phyloP scores from a whole-genome alignment of 2,329 filamentous ascomycete species.

The Penicillium sp. region DNA sequence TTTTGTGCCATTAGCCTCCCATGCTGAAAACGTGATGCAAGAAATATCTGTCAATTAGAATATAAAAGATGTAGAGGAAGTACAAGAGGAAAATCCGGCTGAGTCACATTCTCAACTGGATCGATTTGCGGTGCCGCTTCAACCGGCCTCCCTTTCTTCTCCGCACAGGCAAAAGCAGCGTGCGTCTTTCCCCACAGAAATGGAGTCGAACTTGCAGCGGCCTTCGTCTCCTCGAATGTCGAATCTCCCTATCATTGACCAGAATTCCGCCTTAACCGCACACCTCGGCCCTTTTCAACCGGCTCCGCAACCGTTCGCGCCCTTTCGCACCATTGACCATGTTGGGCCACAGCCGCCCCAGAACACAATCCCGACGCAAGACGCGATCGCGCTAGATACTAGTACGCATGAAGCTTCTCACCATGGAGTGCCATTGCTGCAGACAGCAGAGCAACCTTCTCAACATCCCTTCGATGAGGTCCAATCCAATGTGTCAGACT shows the following conservation, averaged over 20 bases:
- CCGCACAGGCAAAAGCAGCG: slow-evolving; percentile 29
- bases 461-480: slow-evolving; percentile 15
- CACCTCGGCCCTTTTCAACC: slow-evolving; percentile 19
- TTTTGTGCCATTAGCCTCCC: too few species aligned
- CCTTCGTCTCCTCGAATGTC: slow-evolving; percentile 14
- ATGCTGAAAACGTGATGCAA: too few species aligned
- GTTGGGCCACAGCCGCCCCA: slow-evolving; percentile 18
- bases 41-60: too few species aligned
- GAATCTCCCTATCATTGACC: slow-evolving; percentile 20
- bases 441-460: slow-evolving; percentile 15
- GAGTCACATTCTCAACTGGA: background rate
- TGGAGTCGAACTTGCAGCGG: slow-evolving; percentile 26
- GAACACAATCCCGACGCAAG: slow-evolving; percentile 10
- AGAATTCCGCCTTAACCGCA: slow-evolving; percentile 19
- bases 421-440: slow-evolving; percentile 19
- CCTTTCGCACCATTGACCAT: slow-evolving; percentile 24
- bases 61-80: background rate
- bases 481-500: slow-evolving; percentile 8
- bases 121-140: slow-evolving; percentile 22
- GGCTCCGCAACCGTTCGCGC: slow-evolving; percentile 25
- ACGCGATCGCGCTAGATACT: slow-evolving; percentile 9
- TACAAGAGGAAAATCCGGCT: too few species aligned
- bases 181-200: slow-evolving; percentile 15
- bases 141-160: slow-evolving; percentile 17
- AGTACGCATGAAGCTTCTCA: slow-evolving; percentile 10